Conservation (phyloP, 2,329 filamentous ascomycete species). For the Colletotrichum cereale region DNA sequence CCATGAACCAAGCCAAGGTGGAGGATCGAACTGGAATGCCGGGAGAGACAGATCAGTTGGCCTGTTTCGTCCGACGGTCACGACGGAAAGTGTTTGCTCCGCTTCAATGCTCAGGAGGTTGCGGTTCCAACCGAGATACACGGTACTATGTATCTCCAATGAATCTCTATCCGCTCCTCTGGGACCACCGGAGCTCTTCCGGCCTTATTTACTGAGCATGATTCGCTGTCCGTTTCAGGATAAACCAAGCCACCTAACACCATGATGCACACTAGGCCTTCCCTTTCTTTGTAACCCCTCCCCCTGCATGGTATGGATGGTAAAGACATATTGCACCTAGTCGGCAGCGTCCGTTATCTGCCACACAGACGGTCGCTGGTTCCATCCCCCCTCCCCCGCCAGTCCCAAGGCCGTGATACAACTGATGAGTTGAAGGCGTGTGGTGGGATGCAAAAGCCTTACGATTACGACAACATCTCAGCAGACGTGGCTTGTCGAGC, state of each 20-base stretch:
- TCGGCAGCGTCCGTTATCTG: slow-evolving; percentile 27
- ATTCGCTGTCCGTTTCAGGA: slow-evolving; percentile 8
- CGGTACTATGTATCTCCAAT: too few species aligned
- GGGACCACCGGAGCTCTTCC: slow-evolving; percentile 23
- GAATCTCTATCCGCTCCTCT: slow-evolving; percentile 22
- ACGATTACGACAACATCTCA: neutral
- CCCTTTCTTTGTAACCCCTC: neutral
- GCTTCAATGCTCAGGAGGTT: neutral
- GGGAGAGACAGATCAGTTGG: neutral
- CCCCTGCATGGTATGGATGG: neutral
- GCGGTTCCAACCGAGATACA: slow-evolving; percentile 1
- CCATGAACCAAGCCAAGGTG: neutral
- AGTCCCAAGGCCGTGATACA: neutral
- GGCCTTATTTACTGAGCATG: neutral
- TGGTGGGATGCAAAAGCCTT: neutral
- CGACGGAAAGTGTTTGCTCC: neutral
- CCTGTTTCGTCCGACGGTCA: slow-evolving; percentile 8
- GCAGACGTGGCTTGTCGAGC: neutral
- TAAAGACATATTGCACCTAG: neutral
- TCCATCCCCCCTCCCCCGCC: neutral
- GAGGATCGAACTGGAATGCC: slow-evolving; percentile 6
- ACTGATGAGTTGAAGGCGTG: neutral
- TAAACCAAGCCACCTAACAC: slow-evolving; percentile 2
- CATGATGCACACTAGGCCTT: slow-evolving; percentile 2
- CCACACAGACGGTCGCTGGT: slow-evolving; percentile 5